phyloP scores from a whole-genome alignment of 2,329 filamentous ascomycete species.

The Monosporascus sp. region DNA sequence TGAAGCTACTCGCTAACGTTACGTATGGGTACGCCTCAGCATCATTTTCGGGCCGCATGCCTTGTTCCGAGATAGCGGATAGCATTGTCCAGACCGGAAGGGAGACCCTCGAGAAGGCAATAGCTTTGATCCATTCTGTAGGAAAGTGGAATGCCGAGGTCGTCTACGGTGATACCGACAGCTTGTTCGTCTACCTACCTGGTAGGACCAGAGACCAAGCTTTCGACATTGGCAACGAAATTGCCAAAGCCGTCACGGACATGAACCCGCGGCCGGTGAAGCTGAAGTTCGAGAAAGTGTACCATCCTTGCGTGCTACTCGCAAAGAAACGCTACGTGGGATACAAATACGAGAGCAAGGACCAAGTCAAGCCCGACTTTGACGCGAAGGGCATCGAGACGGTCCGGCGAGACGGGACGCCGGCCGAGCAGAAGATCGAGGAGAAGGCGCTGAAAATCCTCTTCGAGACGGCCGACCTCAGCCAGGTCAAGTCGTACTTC shows the following conservation, averaged over 20 bases:
- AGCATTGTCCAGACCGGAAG: conserved; percentile 95
- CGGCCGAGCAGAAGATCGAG: conserved; percentile 93
- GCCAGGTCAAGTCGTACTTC: conserved; percentile 84
- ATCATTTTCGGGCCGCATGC: conserved; percentile 95
- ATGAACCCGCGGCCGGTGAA: conserved; percentile 90
- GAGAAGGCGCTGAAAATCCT: conserved; percentile 85
- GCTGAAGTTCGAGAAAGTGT: conserved; percentile 98
- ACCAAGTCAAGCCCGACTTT: conserved; percentile 77
- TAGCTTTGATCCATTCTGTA: conserved; percentile 85
- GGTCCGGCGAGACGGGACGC: conserved; percentile 88
- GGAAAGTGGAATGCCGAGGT: conserved; percentile 90
- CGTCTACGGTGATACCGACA: conserved; percentile 97
- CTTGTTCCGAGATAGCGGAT: conserved; percentile 94
- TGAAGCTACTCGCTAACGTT: conserved; percentile 97
- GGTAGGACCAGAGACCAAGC: conserved; percentile 83
- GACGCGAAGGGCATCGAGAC: conserved; percentile 99
- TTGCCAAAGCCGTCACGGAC: conserved; percentile 78
- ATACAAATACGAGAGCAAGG: conserved; percentile 83
- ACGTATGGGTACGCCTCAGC: conserved; percentile 98
- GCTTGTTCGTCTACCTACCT: conserved; percentile 83
- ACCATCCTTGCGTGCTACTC: conserved; percentile 87
- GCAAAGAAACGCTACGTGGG: conserved; percentile 98
- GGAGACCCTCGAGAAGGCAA: conserved; percentile 90
- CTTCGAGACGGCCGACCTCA: conserved; percentile 86
- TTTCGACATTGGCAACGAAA: conserved; percentile 89